phyloP scores from a whole-genome alignment of 768 basidiomycete species.

The Mycena rosella region DNA sequence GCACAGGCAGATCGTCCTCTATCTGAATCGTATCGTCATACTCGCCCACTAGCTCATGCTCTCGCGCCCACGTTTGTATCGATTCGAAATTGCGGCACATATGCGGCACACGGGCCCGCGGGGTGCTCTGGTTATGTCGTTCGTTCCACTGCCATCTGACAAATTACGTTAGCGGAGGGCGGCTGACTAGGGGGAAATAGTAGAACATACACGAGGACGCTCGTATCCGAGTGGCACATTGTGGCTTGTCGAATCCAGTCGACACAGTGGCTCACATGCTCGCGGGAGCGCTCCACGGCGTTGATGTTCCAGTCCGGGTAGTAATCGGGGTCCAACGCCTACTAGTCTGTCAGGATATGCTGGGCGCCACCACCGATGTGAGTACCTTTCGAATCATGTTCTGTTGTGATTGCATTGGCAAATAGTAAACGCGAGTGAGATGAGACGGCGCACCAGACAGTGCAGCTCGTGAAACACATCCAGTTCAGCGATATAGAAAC shows the following conservation, averaged over 20 bases:
- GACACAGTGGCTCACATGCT: constrained; percentile 4
- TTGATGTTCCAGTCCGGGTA: no score
- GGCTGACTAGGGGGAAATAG: no score
- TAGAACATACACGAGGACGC: constrained; percentile 12
- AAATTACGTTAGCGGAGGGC: no score
- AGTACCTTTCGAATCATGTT: no score
- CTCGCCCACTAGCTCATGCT: neutral
- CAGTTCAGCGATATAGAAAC: constrained; percentile 10
- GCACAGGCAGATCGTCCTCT: neutral
- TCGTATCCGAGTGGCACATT: constrained; percentile 22
- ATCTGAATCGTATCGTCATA: neutral
- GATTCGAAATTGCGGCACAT: constrained; percentile 25
- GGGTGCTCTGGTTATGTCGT: neutral
- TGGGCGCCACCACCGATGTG: no score
- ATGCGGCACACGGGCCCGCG: constrained; percentile 6
- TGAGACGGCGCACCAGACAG: neutral
- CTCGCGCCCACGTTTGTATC: constrained; percentile 7
- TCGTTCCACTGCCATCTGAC: constrained; percentile 23
- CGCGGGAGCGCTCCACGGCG: no score
- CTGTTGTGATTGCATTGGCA: no score
- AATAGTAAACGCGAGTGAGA: no score
- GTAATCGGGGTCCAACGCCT: no score
- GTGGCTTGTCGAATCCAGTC: constrained; percentile 11
- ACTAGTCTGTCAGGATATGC: no score
- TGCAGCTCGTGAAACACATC: constrained; percentile 9